phyloP scores from a whole-genome alignment of 129 eudicot species.

The Flaveria linearis region DNA sequence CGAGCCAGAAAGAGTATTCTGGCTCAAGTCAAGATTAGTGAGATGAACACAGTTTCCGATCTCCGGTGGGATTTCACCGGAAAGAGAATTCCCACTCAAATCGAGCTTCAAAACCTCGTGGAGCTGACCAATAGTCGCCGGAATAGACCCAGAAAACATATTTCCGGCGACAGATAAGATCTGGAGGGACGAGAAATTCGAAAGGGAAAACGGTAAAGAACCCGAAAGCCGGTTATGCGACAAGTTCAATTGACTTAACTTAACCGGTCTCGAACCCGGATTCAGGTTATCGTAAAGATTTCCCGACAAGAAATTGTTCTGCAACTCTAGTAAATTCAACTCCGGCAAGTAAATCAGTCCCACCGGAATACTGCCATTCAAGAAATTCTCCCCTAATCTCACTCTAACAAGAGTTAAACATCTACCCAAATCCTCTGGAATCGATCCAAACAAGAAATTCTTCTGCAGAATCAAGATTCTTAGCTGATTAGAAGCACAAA shows the following conservation, averaged over 20 bases:
- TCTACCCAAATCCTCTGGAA: conserved; percentile 72
- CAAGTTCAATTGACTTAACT: conserved; percentile 58
- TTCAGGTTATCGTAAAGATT: conserved; percentile 52
- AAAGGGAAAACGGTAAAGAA: conserved; percentile 63
- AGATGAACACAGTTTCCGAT: conserved; percentile 65
- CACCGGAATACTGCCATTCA: conserved; percentile 86
- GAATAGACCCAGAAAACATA: conserved; percentile 67
- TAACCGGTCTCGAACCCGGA: conserved; percentile 43
- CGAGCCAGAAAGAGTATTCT: conserved; percentile 67
- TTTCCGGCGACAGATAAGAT: conserved; percentile 61
- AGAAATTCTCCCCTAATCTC: conserved; percentile 81
- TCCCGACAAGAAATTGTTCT: conserved; percentile 71
- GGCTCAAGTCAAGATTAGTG: conserved; percentile 83
- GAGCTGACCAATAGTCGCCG: conserved; percentile 70
- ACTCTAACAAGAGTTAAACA: conserved; percentile 78
- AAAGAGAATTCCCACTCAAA: conserved; percentile 55
- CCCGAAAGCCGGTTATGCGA: conserved; percentile 79
- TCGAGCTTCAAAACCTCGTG: conserved; percentile 61
- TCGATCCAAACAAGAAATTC: conserved; percentile 82
- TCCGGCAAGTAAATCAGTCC: conserved; percentile 79
- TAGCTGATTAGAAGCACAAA: conserved; percentile 72
- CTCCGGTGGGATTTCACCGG: conserved; percentile 68
- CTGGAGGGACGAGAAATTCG: conserved; percentile 76
- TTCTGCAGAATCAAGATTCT: conserved; percentile 60
- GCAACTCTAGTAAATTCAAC: conserved; percentile 81